Percentiles rank a stretch among this genome's conserved stretches.
Evolutionary conservation across 306 rosid species (phyloP).

Genomic region (Dryas octopetala): DNA sequence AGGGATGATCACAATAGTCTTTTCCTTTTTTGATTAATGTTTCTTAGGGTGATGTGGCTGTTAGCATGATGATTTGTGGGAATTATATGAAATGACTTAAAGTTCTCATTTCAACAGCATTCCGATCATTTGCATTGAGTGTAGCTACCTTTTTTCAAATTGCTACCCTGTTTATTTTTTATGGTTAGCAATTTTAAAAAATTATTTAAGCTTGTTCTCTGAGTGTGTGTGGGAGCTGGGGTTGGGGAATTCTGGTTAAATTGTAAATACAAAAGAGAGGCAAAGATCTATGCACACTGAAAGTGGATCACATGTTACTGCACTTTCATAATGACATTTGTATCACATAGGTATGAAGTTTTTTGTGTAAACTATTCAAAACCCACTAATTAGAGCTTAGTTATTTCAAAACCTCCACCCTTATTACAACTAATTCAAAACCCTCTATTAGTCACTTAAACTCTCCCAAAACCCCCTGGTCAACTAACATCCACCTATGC

Average conservation of each 20-base stretch:
- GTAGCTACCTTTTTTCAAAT: neutral
- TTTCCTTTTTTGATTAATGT: neutral
- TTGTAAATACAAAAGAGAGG: neutral
- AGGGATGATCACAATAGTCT: conserved; percentile 42
- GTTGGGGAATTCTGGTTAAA: neutral
- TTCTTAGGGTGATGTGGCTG: neutral
- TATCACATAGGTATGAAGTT: neutral
- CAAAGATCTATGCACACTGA: neutral
- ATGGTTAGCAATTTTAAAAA: neutral
- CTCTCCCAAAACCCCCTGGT: too few species aligned
- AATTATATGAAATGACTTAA: neutral
- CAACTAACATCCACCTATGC: too few species aligned
- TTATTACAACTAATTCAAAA: too few species aligned
- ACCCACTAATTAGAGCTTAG: too few species aligned
- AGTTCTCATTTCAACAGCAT: neutral
- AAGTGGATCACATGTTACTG: neutral
- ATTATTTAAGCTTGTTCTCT: neutral
- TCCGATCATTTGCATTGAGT: neutral
- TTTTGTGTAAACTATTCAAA: too few species aligned
- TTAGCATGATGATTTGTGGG: neutral
- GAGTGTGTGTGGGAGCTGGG: neutral
- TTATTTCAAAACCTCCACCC: too few species aligned
- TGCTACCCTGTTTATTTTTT: neutral
- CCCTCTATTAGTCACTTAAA: too few species aligned
- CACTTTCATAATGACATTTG: neutral